Percentiles rank a stretch among this genome's conserved stretches.
Conservation (phyloP, 202 grass and related monocot genomes). For the Eragrostis tef region DNA sequence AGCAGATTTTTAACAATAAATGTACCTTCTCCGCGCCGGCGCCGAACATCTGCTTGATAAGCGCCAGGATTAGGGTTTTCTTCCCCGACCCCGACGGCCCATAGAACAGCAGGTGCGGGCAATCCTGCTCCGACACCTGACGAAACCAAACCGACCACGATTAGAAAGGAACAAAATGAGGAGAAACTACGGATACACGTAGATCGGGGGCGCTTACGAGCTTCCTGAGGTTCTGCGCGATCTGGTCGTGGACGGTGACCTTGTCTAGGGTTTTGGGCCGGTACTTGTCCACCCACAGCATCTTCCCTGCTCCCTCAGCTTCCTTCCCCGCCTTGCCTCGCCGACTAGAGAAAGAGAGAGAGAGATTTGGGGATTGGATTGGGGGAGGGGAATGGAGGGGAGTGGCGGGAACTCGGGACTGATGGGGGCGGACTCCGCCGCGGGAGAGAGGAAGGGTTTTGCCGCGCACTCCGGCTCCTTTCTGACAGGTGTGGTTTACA, state of each 20-base stretch:
- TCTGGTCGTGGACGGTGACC: slow-evolving; percentile 81
- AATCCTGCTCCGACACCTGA: slow-evolving; percentile 94
- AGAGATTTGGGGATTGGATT: slow-evolving; percentile 29
- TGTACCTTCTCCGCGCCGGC: slow-evolving; percentile 74
- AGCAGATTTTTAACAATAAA: background rate
- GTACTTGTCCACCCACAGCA: slow-evolving; percentile 99
- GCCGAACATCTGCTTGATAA: slow-evolving; percentile 96
- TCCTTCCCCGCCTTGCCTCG: slow-evolving; percentile 13
- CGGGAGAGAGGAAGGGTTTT: slow-evolving; percentile 28
- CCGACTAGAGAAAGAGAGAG: background rate
- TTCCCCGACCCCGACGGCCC: slow-evolving; percentile 89
- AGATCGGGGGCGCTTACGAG: slow-evolving; percentile 56
- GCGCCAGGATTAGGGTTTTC: slow-evolving; percentile 98
- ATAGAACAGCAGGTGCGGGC: slow-evolving; percentile 94
- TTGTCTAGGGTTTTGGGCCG: slow-evolving; percentile 89
- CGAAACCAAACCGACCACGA: background rate
- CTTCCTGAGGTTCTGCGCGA: slow-evolving; percentile 85
- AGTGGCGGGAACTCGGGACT: slow-evolving; percentile 51
- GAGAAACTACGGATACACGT: background rate
- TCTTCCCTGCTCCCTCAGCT: slow-evolving; percentile 40
- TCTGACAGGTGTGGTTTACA: background rate
- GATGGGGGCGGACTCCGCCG: slow-evolving; percentile 36
- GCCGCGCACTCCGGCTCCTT: background rate
- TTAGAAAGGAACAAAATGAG: background rate
- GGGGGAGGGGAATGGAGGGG: slow-evolving; percentile 18